Base-by-base conservation (phyloP, 169 alveolate genomes). In the Plasmodium knowlesi region DNA sequence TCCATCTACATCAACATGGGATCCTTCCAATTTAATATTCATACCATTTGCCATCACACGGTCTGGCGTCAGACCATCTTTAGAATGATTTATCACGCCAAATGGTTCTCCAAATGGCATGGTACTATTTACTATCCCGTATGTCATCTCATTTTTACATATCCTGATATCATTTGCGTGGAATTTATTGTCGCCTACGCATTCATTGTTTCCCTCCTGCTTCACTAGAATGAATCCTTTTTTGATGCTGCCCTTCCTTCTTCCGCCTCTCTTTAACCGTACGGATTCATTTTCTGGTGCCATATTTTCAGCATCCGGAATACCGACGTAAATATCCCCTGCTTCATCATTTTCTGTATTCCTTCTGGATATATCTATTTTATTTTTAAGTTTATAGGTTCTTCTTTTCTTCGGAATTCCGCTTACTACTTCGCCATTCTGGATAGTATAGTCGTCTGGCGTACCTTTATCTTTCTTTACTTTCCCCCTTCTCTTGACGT, bases 401-500 rank as follows among this genome's bases (percentile, higher is more conserved):
- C 43, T 86, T 39, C 37, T 54, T 54, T 37, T 70, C 19, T 37
- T 37, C 25, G 81, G 28, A 5, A 22, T 19, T 41, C 67, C 89
- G 73, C 46, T 32, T 25, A 39, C 22, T 16, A 22, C 53, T 41
- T 79, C 90, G 37, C 53, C 82, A 57, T 89, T 82, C 70, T 89
- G 72, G 53, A 73, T 28, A 22, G 43, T 61, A n/a, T 79, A 50
- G 32, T 80, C 90, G 32, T 89, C 94, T 41, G 78, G 72, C 16
- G 32, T 28, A 25, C 25, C 37, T 61, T 88, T 88, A 78, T 37
- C 81, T 50, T 89, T 89, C 82, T 79, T 57, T 19, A 53, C 70
- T 72, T 72, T 89, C 34, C 70, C 46, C 53, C 46, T 89, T 79
- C 94, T 89, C 82, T 70, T 89, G 10, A 30, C 30, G 19, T 39